Conservation (phyloP, 179 eudicot genomes). For the Actinidia polygama region DNA sequence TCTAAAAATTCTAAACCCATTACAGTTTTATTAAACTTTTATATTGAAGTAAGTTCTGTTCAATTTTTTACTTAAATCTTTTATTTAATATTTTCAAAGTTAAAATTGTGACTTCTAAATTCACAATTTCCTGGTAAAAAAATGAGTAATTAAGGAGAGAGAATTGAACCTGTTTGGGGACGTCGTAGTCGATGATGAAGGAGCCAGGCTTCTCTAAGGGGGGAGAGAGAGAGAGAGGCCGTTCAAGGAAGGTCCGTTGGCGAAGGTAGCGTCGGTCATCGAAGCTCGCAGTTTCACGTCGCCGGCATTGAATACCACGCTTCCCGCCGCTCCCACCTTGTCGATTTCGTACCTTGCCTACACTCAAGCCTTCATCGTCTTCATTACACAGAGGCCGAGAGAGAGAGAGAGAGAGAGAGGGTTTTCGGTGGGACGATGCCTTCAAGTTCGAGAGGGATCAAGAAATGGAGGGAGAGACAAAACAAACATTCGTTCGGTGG, state of each 20-base stretch:
- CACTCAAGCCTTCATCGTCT: conserved; percentile 55
- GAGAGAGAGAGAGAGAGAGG: conserved; percentile 2
- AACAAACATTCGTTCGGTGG: not conserved
- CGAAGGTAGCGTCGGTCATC: conserved; percentile 55
- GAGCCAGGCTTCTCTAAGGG: conserved; percentile 70
- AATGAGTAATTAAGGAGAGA: not conserved
- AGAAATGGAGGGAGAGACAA: not conserved
- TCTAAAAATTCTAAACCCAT: not conserved
- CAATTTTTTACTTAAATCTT: no score
- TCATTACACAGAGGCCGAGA: not conserved
- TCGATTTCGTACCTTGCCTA: conserved; percentile 44
- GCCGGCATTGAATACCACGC: conserved; percentile 52
- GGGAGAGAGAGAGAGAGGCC: conserved; percentile 55
- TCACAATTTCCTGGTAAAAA: not conserved
- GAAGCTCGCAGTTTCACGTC: conserved; percentile 64
- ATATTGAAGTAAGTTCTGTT: not conserved
- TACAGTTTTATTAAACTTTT: not conserved
- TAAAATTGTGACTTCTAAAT: no score
- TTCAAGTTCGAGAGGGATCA: not conserved
- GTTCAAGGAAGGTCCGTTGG: conserved; percentile 43
- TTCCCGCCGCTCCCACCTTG: conserved; percentile 40
- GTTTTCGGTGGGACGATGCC: not conserved
- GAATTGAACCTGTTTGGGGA: conserved; percentile 49
- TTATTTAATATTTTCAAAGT: no score
- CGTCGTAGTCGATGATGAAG: conserved; percentile 61